These are phyloP conservation scores for Penicillium hesseltinei DNA, from an alignment of 2,329 filamentous ascomycete genomes.

Conservation along the genomic window DNA sequence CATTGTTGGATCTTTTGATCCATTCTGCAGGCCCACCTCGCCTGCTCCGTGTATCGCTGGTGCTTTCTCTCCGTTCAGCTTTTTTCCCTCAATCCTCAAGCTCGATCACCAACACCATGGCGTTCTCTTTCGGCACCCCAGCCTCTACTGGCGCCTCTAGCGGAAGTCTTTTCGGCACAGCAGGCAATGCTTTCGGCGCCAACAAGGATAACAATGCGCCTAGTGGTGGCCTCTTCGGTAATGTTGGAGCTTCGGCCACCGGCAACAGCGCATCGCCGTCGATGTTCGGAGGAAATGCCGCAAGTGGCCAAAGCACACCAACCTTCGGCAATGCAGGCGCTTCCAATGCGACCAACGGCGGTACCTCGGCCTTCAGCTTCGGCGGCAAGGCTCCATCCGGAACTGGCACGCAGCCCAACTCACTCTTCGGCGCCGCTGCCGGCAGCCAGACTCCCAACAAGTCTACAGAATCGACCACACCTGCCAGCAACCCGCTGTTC, in stretches of 20 bases:
- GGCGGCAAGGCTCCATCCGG: slow-evolving; percentile 28
- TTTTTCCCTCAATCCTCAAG: slow-evolving; percentile 21
- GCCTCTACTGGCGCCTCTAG: slow-evolving; percentile 36
- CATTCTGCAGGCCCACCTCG: slow-evolving; percentile 12
- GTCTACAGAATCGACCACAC: slow-evolving; percentile 31
- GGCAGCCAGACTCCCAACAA: slow-evolving; percentile 40
- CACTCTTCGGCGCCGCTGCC: slow-evolving; percentile 30
- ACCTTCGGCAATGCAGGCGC: slow-evolving; percentile 30
- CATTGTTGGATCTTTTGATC: slow-evolving; percentile 9
- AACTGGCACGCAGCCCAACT: slow-evolving; percentile 23
- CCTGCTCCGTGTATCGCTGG: slow-evolving; percentile 15
- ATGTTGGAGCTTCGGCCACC: slow-evolving; percentile 36
- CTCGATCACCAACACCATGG: slow-evolving; percentile 30
- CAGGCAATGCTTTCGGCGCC: slow-evolving; percentile 33
- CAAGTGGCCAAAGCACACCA: slow-evolving; percentile 20
- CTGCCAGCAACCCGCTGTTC: slow-evolving; percentile 37
- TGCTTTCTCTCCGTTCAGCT: slow-evolving; percentile 14
- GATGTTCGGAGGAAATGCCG: slow-evolving; percentile 33
- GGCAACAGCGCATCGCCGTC: slow-evolving; percentile 33
- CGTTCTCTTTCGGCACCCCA: slow-evolving; percentile 40
- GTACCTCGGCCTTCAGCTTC: slow-evolving; percentile 36
- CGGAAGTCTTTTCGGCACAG: slow-evolving; percentile 36
- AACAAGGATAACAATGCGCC: slow-evolving; percentile 31
- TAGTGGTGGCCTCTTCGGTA: slow-evolving; percentile 43
- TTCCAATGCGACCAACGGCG: slow-evolving; percentile 22